These are phyloP conservation scores for Cyclanthera cordifolia DNA, from an alignment of 306 rosid species.

Conservation along the genomic window DNA sequence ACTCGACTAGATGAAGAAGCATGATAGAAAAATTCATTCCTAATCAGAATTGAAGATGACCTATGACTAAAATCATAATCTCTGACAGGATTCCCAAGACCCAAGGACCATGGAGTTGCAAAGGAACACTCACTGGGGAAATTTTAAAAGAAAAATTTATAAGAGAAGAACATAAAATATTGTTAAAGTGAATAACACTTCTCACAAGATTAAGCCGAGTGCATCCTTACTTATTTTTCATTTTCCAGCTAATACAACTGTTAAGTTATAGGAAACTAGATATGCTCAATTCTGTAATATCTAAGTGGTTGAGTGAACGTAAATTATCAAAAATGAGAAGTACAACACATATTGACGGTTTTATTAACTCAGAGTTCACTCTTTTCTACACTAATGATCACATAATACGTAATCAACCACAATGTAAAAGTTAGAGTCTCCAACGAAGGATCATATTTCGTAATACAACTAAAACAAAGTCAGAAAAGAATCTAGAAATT, in stretches of 20 bases:
- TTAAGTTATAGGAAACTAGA: too few relatives aligned
- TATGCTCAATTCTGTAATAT: too few relatives aligned
- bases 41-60: constrained; percentile 23
- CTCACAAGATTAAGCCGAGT: not conserved
- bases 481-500: not conserved
- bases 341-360: not conserved
- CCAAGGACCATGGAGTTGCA: constrained; percentile 33
- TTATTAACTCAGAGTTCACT: not conserved
- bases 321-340: too few relatives aligned
- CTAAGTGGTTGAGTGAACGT: too few relatives aligned
- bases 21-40: constrained; percentile 30
- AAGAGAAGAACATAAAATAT: not conserved
- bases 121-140: constrained; percentile 45
- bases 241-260: too few relatives aligned
- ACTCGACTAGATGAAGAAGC: constrained; percentile 27
- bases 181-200: not conserved
- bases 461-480: not conserved
- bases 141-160: constrained; percentile 13
- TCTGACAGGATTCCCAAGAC: constrained; percentile 31
- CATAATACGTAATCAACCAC: not conserved
- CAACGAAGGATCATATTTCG: not conserved
- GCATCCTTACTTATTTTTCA: too few relatives aligned
- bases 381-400: not conserved
- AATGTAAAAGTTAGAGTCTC: not conserved
- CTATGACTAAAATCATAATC: constrained; percentile 29